Conservation (phyloP, 1,284 basidiomycete genomes). For the Ganoderma lucidum region DNA sequence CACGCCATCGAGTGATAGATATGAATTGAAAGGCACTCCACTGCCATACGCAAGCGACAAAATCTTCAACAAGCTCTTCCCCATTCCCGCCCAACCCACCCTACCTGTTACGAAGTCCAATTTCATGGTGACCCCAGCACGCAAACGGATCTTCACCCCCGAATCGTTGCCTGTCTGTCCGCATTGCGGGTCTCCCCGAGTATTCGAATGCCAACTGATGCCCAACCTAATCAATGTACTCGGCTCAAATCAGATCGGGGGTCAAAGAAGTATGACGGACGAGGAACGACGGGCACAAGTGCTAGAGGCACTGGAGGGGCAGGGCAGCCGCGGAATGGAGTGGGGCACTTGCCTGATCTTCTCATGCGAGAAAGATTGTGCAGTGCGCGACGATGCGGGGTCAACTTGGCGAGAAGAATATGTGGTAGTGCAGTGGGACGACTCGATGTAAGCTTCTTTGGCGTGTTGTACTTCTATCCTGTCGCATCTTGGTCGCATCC, state of each 20-base stretch:
- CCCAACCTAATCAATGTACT: constrained; percentile 85
- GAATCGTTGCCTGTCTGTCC: constrained; percentile 63
- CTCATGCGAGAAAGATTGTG: constrained; percentile 80
- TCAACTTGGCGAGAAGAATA: constrained; percentile 76
- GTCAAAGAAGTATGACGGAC: constrained; percentile 53
- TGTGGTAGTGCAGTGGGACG: constrained; percentile 79
- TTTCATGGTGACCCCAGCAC: constrained; percentile 58
- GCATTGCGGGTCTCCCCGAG: constrained; percentile 62
- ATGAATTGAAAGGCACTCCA: constrained; percentile 78
- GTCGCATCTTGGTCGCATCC: too few species aligned
- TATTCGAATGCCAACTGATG: constrained; percentile 90
- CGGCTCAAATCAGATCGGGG: constrained; percentile 36
- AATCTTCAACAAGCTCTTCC: constrained; percentile 76
- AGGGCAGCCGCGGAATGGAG: constrained; percentile 68
- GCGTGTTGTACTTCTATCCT: neutral
- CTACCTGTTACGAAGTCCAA: constrained; percentile 63
- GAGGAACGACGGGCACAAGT: constrained; percentile 67
- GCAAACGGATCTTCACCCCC: constrained; percentile 59
- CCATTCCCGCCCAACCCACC: constrained; percentile 52
- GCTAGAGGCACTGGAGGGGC: constrained; percentile 57
- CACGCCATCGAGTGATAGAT: constrained; percentile 53
- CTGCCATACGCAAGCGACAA: constrained; percentile 77
- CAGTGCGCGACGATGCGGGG: constrained; percentile 48
- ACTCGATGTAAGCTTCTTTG: constrained; percentile 18
- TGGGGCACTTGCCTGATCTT: constrained; percentile 88